Conservation (phyloP, 352 stramenopile genomes). For the Globisporangium ultimum region DNA sequence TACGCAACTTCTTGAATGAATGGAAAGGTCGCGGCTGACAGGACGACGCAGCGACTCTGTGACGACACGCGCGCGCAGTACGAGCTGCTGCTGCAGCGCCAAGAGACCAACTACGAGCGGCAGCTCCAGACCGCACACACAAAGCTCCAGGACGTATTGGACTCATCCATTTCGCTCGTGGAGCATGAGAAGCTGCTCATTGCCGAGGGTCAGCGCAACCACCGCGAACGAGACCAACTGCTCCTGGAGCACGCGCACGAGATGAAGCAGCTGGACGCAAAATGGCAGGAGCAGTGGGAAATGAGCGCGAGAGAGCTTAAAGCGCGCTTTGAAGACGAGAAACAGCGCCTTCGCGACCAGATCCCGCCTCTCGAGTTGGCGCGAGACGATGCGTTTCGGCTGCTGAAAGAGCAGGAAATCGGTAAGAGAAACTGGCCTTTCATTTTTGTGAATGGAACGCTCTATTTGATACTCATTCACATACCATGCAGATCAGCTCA, state of each 20-base stretch:
- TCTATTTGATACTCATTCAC: neutral
- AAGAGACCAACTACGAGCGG: slow-evolving; percentile 39
- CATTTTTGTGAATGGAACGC: neutral
- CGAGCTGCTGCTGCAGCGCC: slow-evolving; percentile 39
- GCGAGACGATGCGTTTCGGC: slow-evolving; percentile 24
- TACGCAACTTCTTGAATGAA: neutral
- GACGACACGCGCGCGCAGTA: slow-evolving; percentile 55
- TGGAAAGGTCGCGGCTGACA: slow-evolving; percentile 19
- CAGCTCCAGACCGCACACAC: slow-evolving; percentile 34
- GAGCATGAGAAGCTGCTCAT: slow-evolving; percentile 50
- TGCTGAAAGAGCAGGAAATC: slow-evolving; percentile 28
- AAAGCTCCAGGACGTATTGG: slow-evolving; percentile 41
- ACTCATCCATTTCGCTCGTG: slow-evolving; percentile 39
- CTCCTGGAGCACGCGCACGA: slow-evolving; percentile 21
- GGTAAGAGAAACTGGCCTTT: neutral
- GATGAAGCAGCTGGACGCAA: slow-evolving; percentile 18
- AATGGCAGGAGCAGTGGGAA: slow-evolving; percentile 27
- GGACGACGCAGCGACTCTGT: slow-evolving; percentile 45
- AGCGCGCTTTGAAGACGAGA: slow-evolving; percentile 21
- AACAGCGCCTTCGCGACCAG: slow-evolving; percentile 21
- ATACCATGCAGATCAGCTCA: slow-evolving; percentile 7
- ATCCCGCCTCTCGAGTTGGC: slow-evolving; percentile 37
- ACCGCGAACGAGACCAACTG: slow-evolving; percentile 23
- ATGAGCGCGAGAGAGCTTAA: slow-evolving; percentile 17
- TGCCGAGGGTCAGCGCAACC: slow-evolving; percentile 16